Evolutionary conservation across 202 grass and related monocot species (phyloP), one percentile per base, ranked within the genome.

Genomic region (Miscanthus sacchariflorus): DNA sequence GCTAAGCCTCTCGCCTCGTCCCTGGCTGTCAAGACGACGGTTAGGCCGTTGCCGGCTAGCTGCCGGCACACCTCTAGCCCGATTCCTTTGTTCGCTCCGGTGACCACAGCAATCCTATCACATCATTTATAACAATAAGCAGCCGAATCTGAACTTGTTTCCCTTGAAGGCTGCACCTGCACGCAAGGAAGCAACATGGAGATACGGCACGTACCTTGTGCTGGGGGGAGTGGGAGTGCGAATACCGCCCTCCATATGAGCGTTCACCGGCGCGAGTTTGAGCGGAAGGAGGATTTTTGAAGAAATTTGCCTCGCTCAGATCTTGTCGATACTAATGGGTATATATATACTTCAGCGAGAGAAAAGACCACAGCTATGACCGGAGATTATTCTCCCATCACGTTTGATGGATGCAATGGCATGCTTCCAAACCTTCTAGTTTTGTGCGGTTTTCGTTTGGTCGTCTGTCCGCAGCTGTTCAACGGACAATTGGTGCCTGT

Each of bases 21-120:
- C 80, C 88, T 91, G 42, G 85, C 88, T 3, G 91, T 90, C 1
- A 90, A 30, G 71, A 93, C 13, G 6, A 93, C 85, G 12, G 73
- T 88, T 44, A 90, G 13, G 35, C 85, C 79, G 59, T 72, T 46
- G 61, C 45, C 24, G 1, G 84, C 84, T n/a, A 93, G 61, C 39
- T 84, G 88, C 75, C 77, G 50, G 84, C 91, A 90, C 78, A 90
- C 65, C 70, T 87, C 84, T 8, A 93, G 39, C 18, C 36, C 36
- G 5, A 38, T 38, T 38, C 36, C 36, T 38, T 38, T 38, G 36
- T 38, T 38, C 36, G 36, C 36, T 38, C 36, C 36, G 36, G 36
- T 38, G 36, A 38, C 36, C 36, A 38, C 36, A 38, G 36, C 36
- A n/a, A 92, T 77, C 86, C 28, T 78, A 67, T 39, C 9, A 35